Conservation (phyloP, 2,329 filamentous ascomycete genomes). For the Xylaria arbuscula region DNA sequence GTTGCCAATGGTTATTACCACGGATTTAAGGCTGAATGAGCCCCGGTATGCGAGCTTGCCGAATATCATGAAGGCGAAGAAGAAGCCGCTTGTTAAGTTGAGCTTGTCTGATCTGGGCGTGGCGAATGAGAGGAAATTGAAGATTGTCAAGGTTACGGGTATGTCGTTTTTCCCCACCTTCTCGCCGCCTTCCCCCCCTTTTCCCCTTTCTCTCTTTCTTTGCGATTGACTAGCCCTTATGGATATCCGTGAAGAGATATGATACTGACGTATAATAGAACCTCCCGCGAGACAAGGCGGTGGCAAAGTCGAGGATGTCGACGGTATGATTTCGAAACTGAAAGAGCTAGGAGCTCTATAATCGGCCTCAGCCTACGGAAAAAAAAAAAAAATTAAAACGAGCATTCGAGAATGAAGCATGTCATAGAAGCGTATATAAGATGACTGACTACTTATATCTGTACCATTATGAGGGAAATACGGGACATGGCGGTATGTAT, state of each 20-base stretch:
- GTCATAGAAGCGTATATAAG: conserved; percentile 13
- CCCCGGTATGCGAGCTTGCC: conserved; percentile 94
- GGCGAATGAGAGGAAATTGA: conserved; percentile 79
- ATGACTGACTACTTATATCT: conserved; percentile 5
- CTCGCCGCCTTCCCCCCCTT: too few species aligned
- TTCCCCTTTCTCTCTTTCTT: neutral
- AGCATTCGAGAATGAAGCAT: conserved; percentile 13
- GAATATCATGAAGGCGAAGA: conserved; percentile 99
- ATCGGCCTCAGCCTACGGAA: neutral
- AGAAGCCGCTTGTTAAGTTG: conserved; percentile 98
- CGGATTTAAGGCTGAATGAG: conserved; percentile 93
- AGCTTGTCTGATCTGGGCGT: conserved; percentile 84
- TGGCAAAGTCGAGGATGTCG: conserved; percentile 96
- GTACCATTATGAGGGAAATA: conserved; percentile 24
- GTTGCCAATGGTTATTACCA: conserved; percentile 93
- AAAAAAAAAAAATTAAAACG: neutral
- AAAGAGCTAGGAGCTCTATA: conserved; percentile 96
- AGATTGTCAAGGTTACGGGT: conserved; percentile 90
- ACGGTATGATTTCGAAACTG: conserved; percentile 90
- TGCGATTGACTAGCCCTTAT: neutral
- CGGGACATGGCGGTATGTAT: neutral
- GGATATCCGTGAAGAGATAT: neutral
- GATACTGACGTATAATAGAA: conserved; percentile 63
- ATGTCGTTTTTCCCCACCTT: too few species aligned
- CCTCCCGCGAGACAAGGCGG: conserved; percentile 89